Base-by-base conservation (phyloP, 2,329 filamentous ascomycete genomes). In the Amphichorda felina region DNA sequence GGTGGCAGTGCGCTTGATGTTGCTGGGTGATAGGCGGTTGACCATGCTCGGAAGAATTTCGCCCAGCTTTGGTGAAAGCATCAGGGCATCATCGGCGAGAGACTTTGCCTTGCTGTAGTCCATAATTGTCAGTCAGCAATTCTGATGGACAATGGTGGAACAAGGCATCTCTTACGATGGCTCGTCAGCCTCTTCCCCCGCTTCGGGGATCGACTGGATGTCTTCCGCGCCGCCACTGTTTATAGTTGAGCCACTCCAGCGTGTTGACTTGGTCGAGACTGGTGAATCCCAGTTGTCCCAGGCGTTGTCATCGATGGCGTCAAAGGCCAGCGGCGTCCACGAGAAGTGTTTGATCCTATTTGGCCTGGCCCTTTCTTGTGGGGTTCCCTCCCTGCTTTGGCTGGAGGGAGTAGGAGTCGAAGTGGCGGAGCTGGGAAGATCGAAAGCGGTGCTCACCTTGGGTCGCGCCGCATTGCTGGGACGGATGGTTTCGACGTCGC, bases 1-100 rank as follows among this genome's bases (percentile, higher is more conserved):
- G 25, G 79, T 82, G n/a, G 88, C 84, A 1, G 84, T 89, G 26
- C 77, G 73, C 53, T 86, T 84, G 45, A 95, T 62, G 47, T 85
- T 87, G 45, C 76, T 78, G 0, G 87, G 82, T 8, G 75, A 72
- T 29, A 87, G 60, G 43, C 79, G 77, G 51, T 78, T 79, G 38
- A 93, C 69, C 33, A 80, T 72, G 33, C 79, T 78, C 61, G 84
- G 85, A 19, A 82, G 53, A 39, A 75, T 53, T 49, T 78, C 63
- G 54, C 71, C 66, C 25, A 73, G 54, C 47, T 63, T 66, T 41
- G 59, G 59, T 15, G 21, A 37, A 26, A 35, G 31, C n/a, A 26
- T 15, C 6, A 18, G 26, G 9, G 19, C 27, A 10, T 37, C 28
- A 22, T 31, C 36, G 6, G 6, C 21, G 21, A 10, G 21, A 6